A percentile compares a stretch with the other conserved stretches of the same genome.
phyloP scores from a whole-genome alignment of 495 filamentous ascomycete genomes.

The Daldinia vernicosa region DNA sequence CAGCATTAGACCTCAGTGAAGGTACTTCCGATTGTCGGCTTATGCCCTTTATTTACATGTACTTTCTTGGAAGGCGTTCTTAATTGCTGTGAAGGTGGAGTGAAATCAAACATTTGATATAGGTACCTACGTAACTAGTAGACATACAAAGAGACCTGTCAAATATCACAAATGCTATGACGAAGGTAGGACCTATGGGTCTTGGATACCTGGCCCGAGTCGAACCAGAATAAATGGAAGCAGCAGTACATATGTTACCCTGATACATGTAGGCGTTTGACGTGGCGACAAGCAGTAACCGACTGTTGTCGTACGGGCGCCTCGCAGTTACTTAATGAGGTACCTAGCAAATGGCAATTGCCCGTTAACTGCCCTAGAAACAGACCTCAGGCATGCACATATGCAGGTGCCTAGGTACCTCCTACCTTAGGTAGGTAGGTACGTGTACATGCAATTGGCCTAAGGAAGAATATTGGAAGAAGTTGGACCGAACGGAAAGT shows the following conservation, averaged over 20 bases:
- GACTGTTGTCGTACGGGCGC: too few relatives aligned
- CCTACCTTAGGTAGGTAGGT: too few relatives aligned
- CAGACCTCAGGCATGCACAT: neutral
- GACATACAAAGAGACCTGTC: neutral
- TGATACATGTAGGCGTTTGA: too few relatives aligned
- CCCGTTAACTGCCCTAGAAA: neutral
- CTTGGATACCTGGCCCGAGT: neutral
- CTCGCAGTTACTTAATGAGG: too few relatives aligned
- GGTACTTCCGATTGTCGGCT: neutral
- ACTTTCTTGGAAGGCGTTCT: neutral
- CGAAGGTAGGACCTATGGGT: neutral
- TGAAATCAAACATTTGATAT: too few relatives aligned
- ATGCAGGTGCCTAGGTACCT: too few relatives aligned
- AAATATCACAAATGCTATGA: neutral
- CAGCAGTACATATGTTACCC: too few relatives aligned
- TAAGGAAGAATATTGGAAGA: neutral
- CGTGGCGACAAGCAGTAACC: too few relatives aligned
- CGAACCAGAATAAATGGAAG: neutral
- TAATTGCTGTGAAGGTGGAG: neutral
- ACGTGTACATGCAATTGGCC: neutral
- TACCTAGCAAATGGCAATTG: neutral
- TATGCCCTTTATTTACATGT: neutral
- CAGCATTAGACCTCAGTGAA: neutral
- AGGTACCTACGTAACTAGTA: too few relatives aligned
- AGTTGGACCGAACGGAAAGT: neutral